Conservation (phyloP, 345 rosid species). For the Cardamine occulta region DNA sequence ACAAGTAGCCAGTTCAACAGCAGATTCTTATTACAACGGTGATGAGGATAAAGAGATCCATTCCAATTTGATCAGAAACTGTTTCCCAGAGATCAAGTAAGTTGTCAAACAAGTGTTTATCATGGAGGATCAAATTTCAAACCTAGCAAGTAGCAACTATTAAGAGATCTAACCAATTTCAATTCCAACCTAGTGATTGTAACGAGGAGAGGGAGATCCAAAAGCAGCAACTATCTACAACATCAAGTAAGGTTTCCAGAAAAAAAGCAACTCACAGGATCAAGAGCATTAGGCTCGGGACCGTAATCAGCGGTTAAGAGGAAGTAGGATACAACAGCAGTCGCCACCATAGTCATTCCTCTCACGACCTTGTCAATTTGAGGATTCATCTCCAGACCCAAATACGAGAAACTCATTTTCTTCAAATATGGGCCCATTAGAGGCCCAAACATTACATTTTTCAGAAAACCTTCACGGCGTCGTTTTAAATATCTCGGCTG, state of each 20-base stretch:
- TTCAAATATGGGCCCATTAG: slow-evolving; percentile 4
- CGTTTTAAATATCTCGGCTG: background rate
- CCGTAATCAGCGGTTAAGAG: slow-evolving; percentile 76
- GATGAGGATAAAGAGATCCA: too few species aligned
- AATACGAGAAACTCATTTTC: background rate
- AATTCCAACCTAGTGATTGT: background rate
- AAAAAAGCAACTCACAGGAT: slow-evolving; percentile 59
- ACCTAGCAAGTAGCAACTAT: too few species aligned
- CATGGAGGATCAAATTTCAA: background rate
- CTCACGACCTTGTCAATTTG: slow-evolving; percentile 73
- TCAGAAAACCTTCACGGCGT: slow-evolving; percentile 1
- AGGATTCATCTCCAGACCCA: slow-evolving; percentile 51
- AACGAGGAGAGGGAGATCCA: background rate
- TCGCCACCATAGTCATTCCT: slow-evolving; percentile 83
- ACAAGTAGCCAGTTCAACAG: too few species aligned
- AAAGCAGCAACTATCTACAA: background rate
- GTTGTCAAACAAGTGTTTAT: background rate
- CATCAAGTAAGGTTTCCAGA: background rate
- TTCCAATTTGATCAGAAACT: too few species aligned
- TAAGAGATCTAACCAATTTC: background rate
- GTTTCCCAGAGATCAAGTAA: too few species aligned
- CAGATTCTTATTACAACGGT: too few species aligned
- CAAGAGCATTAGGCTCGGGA: slow-evolving; percentile 68
- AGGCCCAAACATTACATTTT: slow-evolving; percentile 13
- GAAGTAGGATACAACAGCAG: slow-evolving; percentile 76